Conservation (phyloP, 805 yeast species). For the Kodamaea kakaduensis region DNA sequence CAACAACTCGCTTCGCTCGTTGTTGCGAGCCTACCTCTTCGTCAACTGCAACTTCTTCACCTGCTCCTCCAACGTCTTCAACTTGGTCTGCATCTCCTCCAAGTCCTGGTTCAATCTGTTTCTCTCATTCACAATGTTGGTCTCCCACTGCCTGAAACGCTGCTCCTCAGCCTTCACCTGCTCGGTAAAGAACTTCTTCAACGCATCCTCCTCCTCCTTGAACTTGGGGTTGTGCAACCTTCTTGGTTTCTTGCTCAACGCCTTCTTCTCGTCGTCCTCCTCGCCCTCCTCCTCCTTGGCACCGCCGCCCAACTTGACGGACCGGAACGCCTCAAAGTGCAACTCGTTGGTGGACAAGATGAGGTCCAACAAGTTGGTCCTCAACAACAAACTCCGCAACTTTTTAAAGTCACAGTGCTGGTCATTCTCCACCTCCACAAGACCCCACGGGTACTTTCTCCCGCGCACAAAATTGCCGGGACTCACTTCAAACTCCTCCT, state of each 20-base stretch:
- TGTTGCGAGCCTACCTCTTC: conserved; percentile 24
- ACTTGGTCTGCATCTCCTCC: conserved; percentile 79
- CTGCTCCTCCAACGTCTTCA: conserved; percentile 70
- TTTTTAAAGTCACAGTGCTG: conserved; percentile 81
- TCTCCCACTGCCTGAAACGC: conserved; percentile 98
- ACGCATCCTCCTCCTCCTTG: conserved; percentile 92
- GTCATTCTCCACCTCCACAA: conserved; percentile 84
- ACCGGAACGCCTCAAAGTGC: conserved; percentile 78
- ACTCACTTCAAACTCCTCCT: conserved; percentile 59
- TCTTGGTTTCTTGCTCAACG: conserved; percentile 46
- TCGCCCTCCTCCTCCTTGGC: conserved; percentile 25
- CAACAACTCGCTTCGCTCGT: no score
- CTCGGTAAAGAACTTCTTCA: conserved; percentile 92
- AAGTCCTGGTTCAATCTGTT: conserved; percentile 90
- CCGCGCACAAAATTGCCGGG: conserved; percentile 69
- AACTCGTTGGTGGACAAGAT: conserved; percentile 73
- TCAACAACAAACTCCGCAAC: conserved; percentile 70
- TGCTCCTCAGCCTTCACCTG: conserved; percentile 95
- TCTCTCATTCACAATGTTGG: conserved; percentile 91
- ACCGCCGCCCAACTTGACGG: conserved; percentile 54
- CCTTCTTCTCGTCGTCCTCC: conserved; percentile 18
- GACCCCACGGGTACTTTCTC: conserved; percentile 88
- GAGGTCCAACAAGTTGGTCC: conserved; percentile 81
- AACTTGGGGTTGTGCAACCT: conserved; percentile 77
- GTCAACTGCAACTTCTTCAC: conserved; percentile 53